phyloP scores from a whole-genome alignment of 495 filamentous ascomycete species.

The Xylaria bambusicola region DNA sequence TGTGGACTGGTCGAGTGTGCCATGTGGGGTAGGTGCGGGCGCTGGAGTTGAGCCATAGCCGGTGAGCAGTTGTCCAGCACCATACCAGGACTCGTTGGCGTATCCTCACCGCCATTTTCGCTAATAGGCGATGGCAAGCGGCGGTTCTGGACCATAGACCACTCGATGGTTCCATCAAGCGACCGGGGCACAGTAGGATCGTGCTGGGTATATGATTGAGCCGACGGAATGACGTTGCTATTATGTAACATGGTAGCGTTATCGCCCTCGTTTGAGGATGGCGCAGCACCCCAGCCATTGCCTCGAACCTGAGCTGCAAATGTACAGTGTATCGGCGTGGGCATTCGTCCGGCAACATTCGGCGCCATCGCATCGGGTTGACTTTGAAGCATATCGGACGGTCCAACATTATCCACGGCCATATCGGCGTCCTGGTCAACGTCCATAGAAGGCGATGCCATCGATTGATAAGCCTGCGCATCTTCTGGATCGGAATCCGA shows the following conservation, averaged over 20 bases:
- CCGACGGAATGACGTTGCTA: constrained; percentile 33
- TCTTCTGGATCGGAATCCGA: constrained; percentile 41
- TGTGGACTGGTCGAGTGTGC: constrained; percentile 35
- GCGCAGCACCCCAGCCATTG: constrained; percentile 40
- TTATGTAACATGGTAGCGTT: constrained; percentile 29
- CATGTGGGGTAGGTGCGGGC: constrained; percentile 33
- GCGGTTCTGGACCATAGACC: constrained; percentile 50
- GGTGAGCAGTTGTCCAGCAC: constrained; percentile 36
- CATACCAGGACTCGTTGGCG: constrained; percentile 38
- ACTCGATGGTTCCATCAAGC: constrained; percentile 44
- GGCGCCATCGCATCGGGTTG: constrained; percentile 29
- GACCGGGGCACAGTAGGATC: constrained; percentile 36
- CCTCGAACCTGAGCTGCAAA: constrained; percentile 50
- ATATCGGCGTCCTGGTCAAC: constrained; percentile 59
- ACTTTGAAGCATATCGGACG: constrained; percentile 37
- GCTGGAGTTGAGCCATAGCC: constrained; percentile 24
- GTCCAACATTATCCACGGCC: constrained; percentile 36
- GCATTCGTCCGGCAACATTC: constrained; percentile 46
- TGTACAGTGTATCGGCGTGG: constrained; percentile 56
- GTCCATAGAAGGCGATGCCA: constrained; percentile 23
- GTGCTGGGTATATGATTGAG: constrained; percentile 23
- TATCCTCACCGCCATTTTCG: constrained; percentile 60
- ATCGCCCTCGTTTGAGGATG: neutral
- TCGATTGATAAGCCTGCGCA: constrained; percentile 25
- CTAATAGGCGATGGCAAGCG: constrained; percentile 72